A percentile compares a stretch with the other conserved stretches of the same genome.
These are phyloP conservation scores for Collybia sp. DNA, from an alignment of 768 basidiomycete species.

Conservation along the genomic window DNA sequence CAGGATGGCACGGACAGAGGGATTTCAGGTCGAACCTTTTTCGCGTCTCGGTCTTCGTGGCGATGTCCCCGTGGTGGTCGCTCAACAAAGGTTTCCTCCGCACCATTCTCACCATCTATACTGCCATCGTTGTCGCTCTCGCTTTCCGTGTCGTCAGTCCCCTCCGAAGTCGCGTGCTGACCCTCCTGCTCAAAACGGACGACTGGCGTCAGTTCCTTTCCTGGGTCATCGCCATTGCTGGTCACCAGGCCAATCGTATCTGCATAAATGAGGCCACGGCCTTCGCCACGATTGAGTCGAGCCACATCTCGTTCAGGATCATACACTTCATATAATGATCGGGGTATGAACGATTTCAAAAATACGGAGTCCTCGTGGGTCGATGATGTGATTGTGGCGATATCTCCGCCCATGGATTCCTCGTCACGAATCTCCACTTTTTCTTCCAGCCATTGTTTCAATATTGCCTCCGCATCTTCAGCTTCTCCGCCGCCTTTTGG, in stretches of 20 bases:
- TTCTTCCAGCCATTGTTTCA: conserved; percentile 48
- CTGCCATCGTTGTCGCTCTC: conserved; percentile 16
- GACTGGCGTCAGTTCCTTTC: background rate
- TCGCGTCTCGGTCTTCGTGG: conserved; percentile 87
- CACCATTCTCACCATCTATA: conserved; percentile 25
- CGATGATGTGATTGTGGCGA: conserved; percentile 9
- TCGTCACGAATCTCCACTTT: conserved; percentile 8
- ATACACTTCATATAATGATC: conserved; percentile 86
- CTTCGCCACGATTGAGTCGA: conserved; percentile 64
- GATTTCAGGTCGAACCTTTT: conserved; percentile 57
- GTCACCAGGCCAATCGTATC: conserved; percentile 79
- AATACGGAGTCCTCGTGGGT: conserved; percentile 88
- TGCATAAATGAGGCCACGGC: conserved; percentile 77
- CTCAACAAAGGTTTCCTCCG: conserved; percentile 36
- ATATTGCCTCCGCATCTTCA: conserved; percentile 20
- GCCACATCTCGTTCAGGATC: conserved; percentile 94
- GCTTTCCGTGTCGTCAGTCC: conserved; percentile 9
- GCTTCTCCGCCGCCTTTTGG: conserved; percentile 15
- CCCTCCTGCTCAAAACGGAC: conserved; percentile 3
- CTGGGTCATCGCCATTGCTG: conserved; percentile 13
- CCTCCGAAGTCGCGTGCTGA: conserved; percentile 1
- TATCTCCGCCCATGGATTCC: background rate
- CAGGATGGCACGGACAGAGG: conserved; percentile 4
- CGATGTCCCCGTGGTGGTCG: conserved; percentile 79
- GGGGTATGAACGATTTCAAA: conserved; percentile 87